Conservation (phyloP, 345 rosid genomes). For the Dimocarpus longan region DNA sequence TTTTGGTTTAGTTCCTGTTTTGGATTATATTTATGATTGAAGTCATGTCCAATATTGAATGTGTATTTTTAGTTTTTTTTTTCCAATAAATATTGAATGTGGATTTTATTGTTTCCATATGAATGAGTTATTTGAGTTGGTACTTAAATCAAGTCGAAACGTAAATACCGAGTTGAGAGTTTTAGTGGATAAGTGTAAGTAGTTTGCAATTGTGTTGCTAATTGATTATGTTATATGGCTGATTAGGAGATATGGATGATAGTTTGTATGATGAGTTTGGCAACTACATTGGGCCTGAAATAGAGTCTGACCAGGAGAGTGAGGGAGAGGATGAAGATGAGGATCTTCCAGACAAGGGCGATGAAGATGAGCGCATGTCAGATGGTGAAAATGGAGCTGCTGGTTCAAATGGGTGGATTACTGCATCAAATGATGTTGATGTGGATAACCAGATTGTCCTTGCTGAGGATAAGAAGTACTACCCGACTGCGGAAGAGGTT, state of each 20-base stretch:
- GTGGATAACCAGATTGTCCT: slow-evolving; percentile 94
- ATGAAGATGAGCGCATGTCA: slow-evolving; percentile 52
- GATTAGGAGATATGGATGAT: slow-evolving; percentile 68
- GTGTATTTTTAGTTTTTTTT: too few relatives aligned
- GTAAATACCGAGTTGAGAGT: neutral
- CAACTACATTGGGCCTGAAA: slow-evolving; percentile 95
- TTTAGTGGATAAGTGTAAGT: neutral
- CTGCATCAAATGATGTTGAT: slow-evolving; percentile 73
- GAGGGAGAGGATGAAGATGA: slow-evolving; percentile 74
- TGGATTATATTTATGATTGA: too few relatives aligned
- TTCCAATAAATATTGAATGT: too few relatives aligned
- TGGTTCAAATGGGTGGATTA: slow-evolving; percentile 82
- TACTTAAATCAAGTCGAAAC: neutral
- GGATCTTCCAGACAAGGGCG: slow-evolving; percentile 56
- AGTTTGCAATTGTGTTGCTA: neutral
- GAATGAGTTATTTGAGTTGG: neutral
- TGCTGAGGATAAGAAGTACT: slow-evolving; percentile 95
- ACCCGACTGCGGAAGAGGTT: slow-evolving; percentile 98
- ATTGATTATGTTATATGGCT: slow-evolving; percentile 13
- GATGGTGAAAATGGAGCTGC: slow-evolving; percentile 59
- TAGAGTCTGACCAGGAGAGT: slow-evolving; percentile 87
- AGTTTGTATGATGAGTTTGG: slow-evolving; percentile 98
- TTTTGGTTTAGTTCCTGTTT: too few relatives aligned
- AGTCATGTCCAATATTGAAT: too few relatives aligned
- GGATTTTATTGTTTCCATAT: neutral